Base-by-base conservation (phyloP, 108 stramenopile genomes). In the Cyclostephanos invisitatus region DNA sequence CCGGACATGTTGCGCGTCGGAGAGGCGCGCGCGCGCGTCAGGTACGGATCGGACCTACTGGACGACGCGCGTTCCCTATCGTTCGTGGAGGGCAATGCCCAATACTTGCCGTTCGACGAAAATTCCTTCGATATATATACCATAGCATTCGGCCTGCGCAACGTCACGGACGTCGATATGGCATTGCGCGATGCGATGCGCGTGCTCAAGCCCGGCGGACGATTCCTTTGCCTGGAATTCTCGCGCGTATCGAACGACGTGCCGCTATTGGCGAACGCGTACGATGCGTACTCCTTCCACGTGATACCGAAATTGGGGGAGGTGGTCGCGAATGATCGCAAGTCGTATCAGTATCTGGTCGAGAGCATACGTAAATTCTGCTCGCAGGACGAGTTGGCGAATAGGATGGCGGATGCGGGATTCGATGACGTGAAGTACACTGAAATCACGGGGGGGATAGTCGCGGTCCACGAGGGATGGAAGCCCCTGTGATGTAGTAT, bases 321-420 rank as follows among this genome's bases (percentile, higher is more conserved):
- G 74, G 57, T 87, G 38, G 87, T 99, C 0, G 96, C 97, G n/a
- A 87, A 93, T 58, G 98, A 99, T 82, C 80, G 91, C 8, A 87
- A 83, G 24, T 93, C 97, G 3, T 99, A 99, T 80, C 98, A 98
- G 72, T 99, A 99, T 78, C 80, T 99, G 15, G 98, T 99, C 49
- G 98, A 99, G 72, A 96, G 94, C 69, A 99, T 99, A 63, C 87
- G 98, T n/a, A 92, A 96, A 65, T 98, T 98, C 66, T 93, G 96
- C 10, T 85, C 89, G 17, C 97, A 98, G 73, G 90, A 95, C 8
- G 96, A 88, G 73, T 80, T 99, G 9, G 64, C 81, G 40, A 44
- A 72, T 0, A 77, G 94, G 78, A 94, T 99, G 84, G 72, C 78
- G 20, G 56, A 77, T 29, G 96, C 90, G 29, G 97, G 98, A 20